Evolutionary conservation across 2,329 filamentous ascomycete genomes (phyloP).

Genomic region (Colletotrichum sp.): DNA sequence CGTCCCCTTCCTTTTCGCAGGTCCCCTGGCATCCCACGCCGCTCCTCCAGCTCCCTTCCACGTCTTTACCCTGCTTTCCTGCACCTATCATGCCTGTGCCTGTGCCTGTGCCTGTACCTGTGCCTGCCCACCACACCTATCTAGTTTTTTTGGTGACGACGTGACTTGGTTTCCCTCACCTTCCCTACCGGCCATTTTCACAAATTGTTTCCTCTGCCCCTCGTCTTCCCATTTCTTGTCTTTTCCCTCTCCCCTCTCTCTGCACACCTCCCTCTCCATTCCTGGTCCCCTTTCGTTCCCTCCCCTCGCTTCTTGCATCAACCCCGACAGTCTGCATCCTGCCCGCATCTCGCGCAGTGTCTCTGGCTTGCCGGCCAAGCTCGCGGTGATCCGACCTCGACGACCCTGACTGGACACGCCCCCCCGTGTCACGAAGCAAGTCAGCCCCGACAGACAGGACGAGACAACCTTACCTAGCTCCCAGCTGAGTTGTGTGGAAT

Average conservation of each 20-base stretch:
- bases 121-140: not conserved
- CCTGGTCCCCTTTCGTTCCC: not conserved
- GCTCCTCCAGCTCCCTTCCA: not conserved
- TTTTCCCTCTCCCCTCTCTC: not conserved
- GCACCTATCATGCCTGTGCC: not conserved
- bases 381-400: not conserved
- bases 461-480: not conserved
- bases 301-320: not conserved
- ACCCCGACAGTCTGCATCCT: not conserved
- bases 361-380: not conserved
- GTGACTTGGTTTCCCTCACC: not conserved
- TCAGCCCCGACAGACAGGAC: not conserved
- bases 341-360: not conserved
- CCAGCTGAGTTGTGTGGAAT: not conserved
- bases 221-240: not conserved
- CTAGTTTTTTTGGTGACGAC: constrained; percentile 5
- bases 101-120: not conserved
- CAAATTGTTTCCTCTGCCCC: not conserved
- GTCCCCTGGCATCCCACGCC: not conserved
- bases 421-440: not conserved
- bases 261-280: not conserved
- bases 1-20: not conserved
- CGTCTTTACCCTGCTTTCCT: not conserved
- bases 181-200: not conserved
- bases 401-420: not conserved